Evolutionary conservation across 2,329 filamentous ascomycete species (phyloP).

Genomic region (Emydomyces testavorans): DNA sequence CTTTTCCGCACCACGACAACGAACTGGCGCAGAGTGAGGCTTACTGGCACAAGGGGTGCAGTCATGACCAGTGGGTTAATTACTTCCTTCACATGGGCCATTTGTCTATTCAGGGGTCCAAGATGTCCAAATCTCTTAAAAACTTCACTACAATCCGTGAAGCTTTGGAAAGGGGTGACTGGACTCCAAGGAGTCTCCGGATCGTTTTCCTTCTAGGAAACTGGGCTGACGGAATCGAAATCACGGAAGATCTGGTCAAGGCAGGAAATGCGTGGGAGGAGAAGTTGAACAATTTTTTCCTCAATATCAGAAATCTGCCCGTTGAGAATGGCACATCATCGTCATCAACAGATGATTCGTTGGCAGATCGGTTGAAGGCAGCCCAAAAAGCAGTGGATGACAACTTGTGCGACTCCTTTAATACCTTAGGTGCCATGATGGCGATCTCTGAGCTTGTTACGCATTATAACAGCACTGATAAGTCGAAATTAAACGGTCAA

Average conservation of each 20-base stretch:
- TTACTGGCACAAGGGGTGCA: slow-evolving; percentile 50
- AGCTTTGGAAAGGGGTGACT: slow-evolving; percentile 56
- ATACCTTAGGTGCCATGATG: slow-evolving; percentile 69
- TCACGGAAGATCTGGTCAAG: slow-evolving; percentile 68
- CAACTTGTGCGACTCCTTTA: slow-evolving; percentile 72
- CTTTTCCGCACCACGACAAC: slow-evolving; percentile 88
- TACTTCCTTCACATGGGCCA: slow-evolving; percentile 97
- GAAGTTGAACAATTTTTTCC: slow-evolving; percentile 60
- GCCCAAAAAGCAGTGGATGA: slow-evolving; percentile 49
- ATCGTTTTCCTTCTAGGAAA: slow-evolving; percentile 78
- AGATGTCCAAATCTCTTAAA: slow-evolving; percentile 94
- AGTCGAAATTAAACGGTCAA: slow-evolving; percentile 36
- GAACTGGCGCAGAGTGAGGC: slow-evolving; percentile 83
- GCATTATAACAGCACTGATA: slow-evolving; percentile 54
- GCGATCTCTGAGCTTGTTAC: slow-evolving; percentile 67
- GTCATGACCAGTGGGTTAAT: slow-evolving; percentile 67
- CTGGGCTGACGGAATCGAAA: slow-evolving; percentile 87
- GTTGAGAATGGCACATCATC: slow-evolving; percentile 17
- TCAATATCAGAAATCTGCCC: slow-evolving; percentile 48
- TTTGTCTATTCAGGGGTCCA: slow-evolving; percentile 73
- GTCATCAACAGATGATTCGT: slow-evolving; percentile 30
- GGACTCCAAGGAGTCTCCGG: slow-evolving; percentile 67
- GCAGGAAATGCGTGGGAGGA: slow-evolving; percentile 69
- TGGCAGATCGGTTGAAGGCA: slow-evolving; percentile 40
- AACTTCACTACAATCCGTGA: slow-evolving; percentile 92